Conservation (phyloP, 2,329 filamentous ascomycete genomes). For the Phaeophleospora eucalypticola region DNA sequence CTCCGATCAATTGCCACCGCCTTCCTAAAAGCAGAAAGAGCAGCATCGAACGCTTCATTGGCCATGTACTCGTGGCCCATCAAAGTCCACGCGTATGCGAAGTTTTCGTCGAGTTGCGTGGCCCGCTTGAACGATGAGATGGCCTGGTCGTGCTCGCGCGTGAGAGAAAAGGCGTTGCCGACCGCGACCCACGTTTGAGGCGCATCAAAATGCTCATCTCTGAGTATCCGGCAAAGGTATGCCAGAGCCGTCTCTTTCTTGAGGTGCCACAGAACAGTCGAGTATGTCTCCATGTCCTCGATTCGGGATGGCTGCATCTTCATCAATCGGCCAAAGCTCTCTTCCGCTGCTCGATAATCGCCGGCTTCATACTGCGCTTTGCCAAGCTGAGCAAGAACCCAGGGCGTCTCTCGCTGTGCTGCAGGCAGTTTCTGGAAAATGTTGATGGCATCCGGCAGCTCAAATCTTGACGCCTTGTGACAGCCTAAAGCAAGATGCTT, state of each 20-base stretch:
- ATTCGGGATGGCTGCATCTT: constrained; percentile 75
- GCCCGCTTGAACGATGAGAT: constrained; percentile 91
- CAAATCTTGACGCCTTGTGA: constrained; percentile 71
- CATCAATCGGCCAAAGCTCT: constrained; percentile 75
- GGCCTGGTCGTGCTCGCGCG: constrained; percentile 90
- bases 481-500: constrained; percentile 79
- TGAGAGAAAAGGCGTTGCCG: constrained; percentile 90
- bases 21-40: constrained; percentile 77
- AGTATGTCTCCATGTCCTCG: constrained; percentile 97
- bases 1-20: constrained; percentile 81
- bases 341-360: constrained; percentile 80
- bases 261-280: constrained; percentile 96
- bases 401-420: constrained; percentile 81
- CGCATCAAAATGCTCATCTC: constrained; percentile 81
- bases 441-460: constrained; percentile 71
- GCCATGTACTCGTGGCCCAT: constrained; percentile 94
- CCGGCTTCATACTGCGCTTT: constrained; percentile 88
- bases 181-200: constrained; percentile 95
- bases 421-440: constrained; percentile 67
- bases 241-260: constrained; percentile 89
- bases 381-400: constrained; percentile 87
- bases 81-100: constrained; percentile 92
- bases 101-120: constrained; percentile 81
- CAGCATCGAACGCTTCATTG: constrained; percentile 97
- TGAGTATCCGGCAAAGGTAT: constrained; percentile 83